phyloP scores from a whole-genome alignment of 2,329 filamentous ascomycete genomes.

The Nannizziopsis arthrosporioides region DNA sequence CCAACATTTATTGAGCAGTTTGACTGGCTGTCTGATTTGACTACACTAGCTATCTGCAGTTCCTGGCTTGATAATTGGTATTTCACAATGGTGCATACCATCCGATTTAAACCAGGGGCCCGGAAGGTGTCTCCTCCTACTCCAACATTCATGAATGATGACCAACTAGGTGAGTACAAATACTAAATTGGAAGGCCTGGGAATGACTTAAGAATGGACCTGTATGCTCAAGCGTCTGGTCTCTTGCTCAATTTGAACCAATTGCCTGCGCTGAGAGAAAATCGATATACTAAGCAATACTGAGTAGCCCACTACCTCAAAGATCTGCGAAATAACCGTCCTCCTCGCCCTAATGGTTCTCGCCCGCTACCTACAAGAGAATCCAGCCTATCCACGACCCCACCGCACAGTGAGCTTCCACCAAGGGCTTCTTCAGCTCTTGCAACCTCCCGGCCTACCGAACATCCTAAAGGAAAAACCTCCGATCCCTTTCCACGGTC shows the following conservation, averaged over 20 bases:
- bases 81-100: constrained; percentile 30
- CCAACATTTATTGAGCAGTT: too few species aligned
- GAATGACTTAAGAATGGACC: not conserved
- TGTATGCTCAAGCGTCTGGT: not conserved
- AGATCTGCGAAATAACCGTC: constrained; percentile 47
- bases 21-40: too few species aligned
- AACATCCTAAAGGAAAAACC: constrained; percentile 15
- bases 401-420: constrained; percentile 24
- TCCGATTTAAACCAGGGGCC: constrained; percentile 26
- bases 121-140: constrained; percentile 38
- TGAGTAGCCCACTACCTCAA: constrained; percentile 46
- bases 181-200: not conserved
- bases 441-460: constrained; percentile 25
- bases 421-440: constrained; percentile 35
- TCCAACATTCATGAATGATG: constrained; percentile 36
- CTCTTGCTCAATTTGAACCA: not conserved
- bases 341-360: constrained; percentile 48
- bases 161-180: constrained; percentile 35
- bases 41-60: too few species aligned
- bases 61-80: too few species aligned
- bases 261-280: not conserved
- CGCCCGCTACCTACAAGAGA: constrained; percentile 46
- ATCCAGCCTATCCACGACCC: constrained; percentile 19
- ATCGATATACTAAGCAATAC: constrained; percentile 14
- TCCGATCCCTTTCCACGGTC: constrained; percentile 26